Percentiles rank a stretch among this genome's conserved stretches.
These are phyloP conservation scores for Ilex aquifolium DNA, from an alignment of 257 asterid genomes.

Conservation along the genomic window DNA sequence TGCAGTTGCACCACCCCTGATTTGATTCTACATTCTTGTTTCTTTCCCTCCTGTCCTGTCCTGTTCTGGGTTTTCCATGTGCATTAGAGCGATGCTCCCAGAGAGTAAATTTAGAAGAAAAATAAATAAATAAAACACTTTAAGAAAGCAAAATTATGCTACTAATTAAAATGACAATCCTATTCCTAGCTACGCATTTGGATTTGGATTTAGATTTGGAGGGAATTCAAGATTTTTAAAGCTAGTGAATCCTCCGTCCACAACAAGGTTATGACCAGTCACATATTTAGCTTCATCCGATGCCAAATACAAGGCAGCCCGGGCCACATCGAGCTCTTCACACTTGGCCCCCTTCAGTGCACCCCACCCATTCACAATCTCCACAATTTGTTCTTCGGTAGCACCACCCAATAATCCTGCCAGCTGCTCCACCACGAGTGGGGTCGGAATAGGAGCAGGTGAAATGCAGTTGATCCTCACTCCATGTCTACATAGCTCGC, in stretches of 20 bases:
- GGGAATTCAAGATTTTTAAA: too few relatives aligned
- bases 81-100: too few relatives aligned
- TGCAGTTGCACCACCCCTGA: too few relatives aligned
- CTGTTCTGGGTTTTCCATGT: too few relatives aligned
- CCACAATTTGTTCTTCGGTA: neutral
- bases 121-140: too few relatives aligned
- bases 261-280: slow-evolving; percentile 28
- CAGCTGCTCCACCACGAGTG: neutral
- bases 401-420: slow-evolving; percentile 4
- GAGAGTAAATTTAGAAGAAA: too few relatives aligned
- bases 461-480: slow-evolving; percentile 37
- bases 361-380: slow-evolving; percentile 8
- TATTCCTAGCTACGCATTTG: too few relatives aligned
- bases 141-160: too few relatives aligned
- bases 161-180: too few relatives aligned
- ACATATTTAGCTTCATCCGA: slow-evolving; percentile 33
- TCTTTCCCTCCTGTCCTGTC: too few relatives aligned
- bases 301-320: slow-evolving; percentile 25
- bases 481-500: slow-evolving; percentile 31
- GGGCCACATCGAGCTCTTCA: slow-evolving; percentile 24
- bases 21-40: too few relatives aligned
- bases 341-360: slow-evolving; percentile 16
- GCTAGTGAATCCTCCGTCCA: slow-evolving; percentile 40
- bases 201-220: too few relatives aligned
- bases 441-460: slow-evolving; percentile 20